Evolutionary conservation across 805 yeast species (phyloP).

Genomic region (Candida boidinii): DNA sequence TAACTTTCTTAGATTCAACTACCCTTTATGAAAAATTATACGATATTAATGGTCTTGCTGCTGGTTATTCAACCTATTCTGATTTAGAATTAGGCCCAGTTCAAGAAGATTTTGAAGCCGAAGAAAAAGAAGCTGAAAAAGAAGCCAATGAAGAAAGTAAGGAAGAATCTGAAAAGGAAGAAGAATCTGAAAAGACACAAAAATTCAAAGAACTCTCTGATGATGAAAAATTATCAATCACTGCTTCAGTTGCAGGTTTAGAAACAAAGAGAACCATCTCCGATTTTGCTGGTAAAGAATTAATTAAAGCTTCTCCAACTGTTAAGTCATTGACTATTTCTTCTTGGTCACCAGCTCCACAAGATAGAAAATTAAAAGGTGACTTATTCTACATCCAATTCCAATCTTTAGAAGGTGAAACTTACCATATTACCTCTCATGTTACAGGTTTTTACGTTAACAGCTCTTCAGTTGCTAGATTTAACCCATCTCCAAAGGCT

Average conservation of each 20-base stretch:
- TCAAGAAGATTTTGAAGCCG: conserved; percentile 8
- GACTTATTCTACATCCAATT: conserved; percentile 71
- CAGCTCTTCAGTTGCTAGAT: conserved; percentile 54
- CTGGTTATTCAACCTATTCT: conserved; percentile 45
- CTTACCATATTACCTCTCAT: conserved; percentile 69
- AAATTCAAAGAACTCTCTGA: conserved; percentile 2
- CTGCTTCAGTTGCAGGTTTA: conserved; percentile 11
- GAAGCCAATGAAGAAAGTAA: conserved; percentile 8
- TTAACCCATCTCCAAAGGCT: conserved; percentile 53
- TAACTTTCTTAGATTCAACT: conserved; percentile 40
- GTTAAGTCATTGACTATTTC: conserved; percentile 53
- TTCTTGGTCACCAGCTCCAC: conserved; percentile 81
- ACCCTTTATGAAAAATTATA: conserved; percentile 35
- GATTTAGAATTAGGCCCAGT: conserved; percentile 29
- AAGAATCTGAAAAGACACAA: conserved; percentile 3
- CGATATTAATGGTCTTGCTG: conserved; percentile 26
- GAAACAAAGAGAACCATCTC: conserved; percentile 7
- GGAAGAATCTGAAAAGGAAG: conserved; percentile 10
- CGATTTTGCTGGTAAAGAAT: conserved; percentile 23
- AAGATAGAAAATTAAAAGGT: conserved; percentile 54
- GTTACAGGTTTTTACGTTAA: conserved; percentile 75
- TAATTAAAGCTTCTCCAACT: conserved; percentile 34
- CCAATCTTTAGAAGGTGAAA: conserved; percentile 76
- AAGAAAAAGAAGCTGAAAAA: conserved; percentile 6
- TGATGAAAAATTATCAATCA: conserved; percentile 7